Percentiles rank a stretch among this genome's conserved stretches.
Evolutionary conservation across 2,329 filamentous ascomycete genomes (phyloP).

Genomic region (Chalaropsis thielavioides): DNA sequence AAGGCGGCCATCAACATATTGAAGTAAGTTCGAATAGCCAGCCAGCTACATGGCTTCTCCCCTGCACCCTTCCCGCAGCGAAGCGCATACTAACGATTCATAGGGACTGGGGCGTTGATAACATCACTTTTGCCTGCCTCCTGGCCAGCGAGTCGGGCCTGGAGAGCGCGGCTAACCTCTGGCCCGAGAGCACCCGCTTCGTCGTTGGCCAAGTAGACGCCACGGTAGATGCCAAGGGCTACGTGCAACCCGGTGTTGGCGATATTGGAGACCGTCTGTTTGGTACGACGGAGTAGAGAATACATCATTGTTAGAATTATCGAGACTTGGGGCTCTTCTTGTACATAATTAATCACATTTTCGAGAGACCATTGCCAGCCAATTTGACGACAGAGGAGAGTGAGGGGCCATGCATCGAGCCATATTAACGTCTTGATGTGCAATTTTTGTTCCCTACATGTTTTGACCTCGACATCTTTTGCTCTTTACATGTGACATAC

Average conservation of each 20-base stretch:
- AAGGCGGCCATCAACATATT: conserved; percentile 81
- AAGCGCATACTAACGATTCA: not conserved
- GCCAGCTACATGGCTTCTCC: not conserved
- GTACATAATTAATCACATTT: conserved; percentile 14
- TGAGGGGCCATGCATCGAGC: not conserved
- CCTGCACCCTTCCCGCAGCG: not conserved
- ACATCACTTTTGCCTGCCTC: conserved; percentile 62
- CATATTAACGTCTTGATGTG: not conserved
- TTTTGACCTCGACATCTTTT: no score
- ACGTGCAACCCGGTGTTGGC: conserved; percentile 81
- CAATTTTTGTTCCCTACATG: no score
- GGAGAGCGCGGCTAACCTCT: conserved; percentile 54
- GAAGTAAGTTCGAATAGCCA: conserved; percentile 24
- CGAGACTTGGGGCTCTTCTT: conserved; percentile 1
- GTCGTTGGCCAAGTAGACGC: conserved; percentile 72
- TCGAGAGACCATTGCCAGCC: not conserved
- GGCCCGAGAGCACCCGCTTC: conserved; percentile 62
- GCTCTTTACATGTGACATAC: no score
- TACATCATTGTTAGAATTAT: not conserved
- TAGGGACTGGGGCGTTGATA: conserved; percentile 73
- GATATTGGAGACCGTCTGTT: conserved; percentile 86
- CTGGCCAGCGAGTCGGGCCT: conserved; percentile 62
- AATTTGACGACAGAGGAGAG: not conserved
- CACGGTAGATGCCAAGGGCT: conserved; percentile 60
- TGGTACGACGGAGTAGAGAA: conserved; percentile 19